Conservation (phyloP, 129 eudicot species). For the Flaveria ramosissima region DNA sequence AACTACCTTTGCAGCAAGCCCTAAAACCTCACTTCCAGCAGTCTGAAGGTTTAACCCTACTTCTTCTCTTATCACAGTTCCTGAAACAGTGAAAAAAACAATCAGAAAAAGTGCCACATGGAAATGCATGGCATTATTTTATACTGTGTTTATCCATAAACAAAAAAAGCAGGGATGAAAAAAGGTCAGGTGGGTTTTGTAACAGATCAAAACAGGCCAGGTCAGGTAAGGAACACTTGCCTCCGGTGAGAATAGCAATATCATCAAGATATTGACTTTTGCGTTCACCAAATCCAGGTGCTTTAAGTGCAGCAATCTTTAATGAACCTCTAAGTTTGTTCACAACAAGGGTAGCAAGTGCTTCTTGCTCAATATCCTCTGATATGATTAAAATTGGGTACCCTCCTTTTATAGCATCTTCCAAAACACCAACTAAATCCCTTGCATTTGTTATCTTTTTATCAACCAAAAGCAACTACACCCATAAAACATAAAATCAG, state of each 20-base stretch:
- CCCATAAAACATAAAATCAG: constrained; percentile 20
- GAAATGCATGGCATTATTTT: not conserved
- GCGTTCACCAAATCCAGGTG: constrained; percentile 73
- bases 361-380: constrained; percentile 81
- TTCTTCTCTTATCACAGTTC: constrained; percentile 75
- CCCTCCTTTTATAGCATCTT: constrained; percentile 71
- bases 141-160: not conserved
- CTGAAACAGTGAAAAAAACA: constrained; percentile 24
- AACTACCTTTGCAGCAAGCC: constrained; percentile 74
- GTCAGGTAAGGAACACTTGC: constrained; percentile 10
- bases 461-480: constrained; percentile 62
- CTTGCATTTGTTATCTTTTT: constrained; percentile 79
- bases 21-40: constrained; percentile 67
- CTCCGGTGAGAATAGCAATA: constrained; percentile 71
- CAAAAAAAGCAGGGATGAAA: not conserved
- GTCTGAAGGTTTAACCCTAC: constrained; percentile 61
- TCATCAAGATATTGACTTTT: constrained; percentile 71
- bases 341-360: constrained; percentile 80
- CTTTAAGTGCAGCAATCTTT: constrained; percentile 51
- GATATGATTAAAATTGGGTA: constrained; percentile 60
- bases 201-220: not conserved
- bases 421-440: constrained; percentile 64
- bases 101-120: not conserved
- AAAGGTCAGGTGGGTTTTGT: not conserved
- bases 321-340: constrained; percentile 72